These are phyloP conservation scores for Geranium rotundifolium DNA, from an alignment of 345 rosid species.

Conservation along the genomic window DNA sequence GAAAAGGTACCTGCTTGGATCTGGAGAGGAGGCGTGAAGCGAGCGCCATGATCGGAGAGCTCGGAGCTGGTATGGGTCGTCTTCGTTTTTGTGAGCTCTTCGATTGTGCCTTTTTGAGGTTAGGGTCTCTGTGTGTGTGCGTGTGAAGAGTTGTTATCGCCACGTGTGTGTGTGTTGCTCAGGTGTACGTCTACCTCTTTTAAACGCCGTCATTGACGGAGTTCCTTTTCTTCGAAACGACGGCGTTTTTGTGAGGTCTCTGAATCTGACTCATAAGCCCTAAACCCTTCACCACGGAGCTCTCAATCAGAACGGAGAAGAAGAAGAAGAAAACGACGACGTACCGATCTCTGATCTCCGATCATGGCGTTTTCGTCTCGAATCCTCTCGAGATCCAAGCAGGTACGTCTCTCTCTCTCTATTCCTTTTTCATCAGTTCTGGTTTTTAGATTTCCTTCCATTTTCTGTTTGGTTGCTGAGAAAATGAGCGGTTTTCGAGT, in stretches of 20 bases:
- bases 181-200: not conserved
- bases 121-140: not conserved
- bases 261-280: too few relatives aligned
- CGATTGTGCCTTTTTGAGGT: not conserved
- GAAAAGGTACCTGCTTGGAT: constrained; percentile 1
- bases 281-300: not conserved
- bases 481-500: not conserved
- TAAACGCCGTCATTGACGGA: too few relatives aligned
- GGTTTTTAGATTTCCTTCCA: not conserved
- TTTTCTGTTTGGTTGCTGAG: not conserved
- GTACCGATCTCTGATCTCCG: not conserved
- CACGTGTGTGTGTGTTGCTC: not conserved
- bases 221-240: too few relatives aligned
- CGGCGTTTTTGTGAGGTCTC: too few relatives aligned
- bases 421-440: too few relatives aligned
- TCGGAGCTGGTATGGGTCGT: not conserved
- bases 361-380: not conserved
- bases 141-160: not conserved
- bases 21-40: not conserved
- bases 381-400: not conserved
- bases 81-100: not conserved
- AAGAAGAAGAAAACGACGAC: not conserved
- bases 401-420: not conserved
- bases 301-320: not conserved
- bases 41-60: not conserved